A percentile compares a stretch with the other conserved stretches of the same genome.
Conservation (phyloP, 83 land plant species). For the Picea abies region DNA sequence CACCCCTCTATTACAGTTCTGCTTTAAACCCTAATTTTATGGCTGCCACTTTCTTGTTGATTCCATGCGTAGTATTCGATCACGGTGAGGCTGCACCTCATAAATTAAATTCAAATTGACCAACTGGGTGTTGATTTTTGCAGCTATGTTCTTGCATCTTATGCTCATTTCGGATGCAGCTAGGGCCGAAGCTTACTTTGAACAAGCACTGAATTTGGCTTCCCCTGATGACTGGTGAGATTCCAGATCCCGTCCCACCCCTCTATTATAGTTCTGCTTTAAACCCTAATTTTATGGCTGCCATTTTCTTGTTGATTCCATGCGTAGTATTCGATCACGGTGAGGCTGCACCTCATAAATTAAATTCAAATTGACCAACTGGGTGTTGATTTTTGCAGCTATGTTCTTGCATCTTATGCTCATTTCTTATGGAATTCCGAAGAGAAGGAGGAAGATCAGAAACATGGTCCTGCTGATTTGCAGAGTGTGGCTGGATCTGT, state of each 20-base stretch:
- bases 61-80: no score
- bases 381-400: constrained; percentile 21
- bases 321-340: no score
- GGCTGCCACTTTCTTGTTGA: no score
- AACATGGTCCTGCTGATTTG: background rate
- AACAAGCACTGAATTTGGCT: background rate
- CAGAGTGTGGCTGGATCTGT: background rate
- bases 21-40: no score
- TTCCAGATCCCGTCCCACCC: no score
- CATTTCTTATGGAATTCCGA: constrained; percentile 27
- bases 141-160: constrained; percentile 39
- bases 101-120: no score
- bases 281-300: no score
- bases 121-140: constrained; percentile 2
- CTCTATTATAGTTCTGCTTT: no score
- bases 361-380: background rate
- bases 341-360: no score
- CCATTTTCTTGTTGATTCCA: no score
- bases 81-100: no score
- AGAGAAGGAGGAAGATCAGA: constrained; percentile 18
- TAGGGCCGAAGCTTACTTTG: constrained; percentile 7
- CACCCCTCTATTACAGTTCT: no score
- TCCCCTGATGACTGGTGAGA: background rate
- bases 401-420: constrained; percentile 37
- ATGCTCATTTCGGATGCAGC: constrained; percentile 24